Evolutionary conservation across 1,284 basidiomycete genomes (phyloP).

Genomic region (Hymenochaete sp.): DNA sequence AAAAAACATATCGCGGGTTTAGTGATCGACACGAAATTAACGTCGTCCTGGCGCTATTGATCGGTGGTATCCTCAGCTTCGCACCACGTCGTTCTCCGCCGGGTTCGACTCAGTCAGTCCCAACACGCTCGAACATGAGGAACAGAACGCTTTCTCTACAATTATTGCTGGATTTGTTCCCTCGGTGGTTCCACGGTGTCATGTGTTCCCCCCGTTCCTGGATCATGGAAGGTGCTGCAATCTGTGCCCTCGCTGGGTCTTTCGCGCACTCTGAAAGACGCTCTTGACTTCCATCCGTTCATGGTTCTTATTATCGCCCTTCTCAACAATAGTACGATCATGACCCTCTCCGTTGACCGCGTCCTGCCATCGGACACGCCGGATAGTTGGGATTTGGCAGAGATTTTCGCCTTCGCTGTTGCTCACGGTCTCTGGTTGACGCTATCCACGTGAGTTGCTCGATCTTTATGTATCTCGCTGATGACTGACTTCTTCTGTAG

Average conservation of each 20-base stretch:
- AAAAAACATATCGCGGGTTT: too few species aligned
- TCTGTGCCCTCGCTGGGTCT: slow-evolving; percentile 93
- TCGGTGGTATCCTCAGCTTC: too few species aligned
- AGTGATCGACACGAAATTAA: too few species aligned
- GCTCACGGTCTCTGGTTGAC: slow-evolving; percentile 94
- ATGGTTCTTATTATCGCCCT: slow-evolving; percentile 98
- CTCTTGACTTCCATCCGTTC: slow-evolving; percentile 98
- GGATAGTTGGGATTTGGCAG: slow-evolving; percentile 92
- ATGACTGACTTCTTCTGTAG: slow-evolving; percentile 32
- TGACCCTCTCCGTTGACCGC: slow-evolving; percentile 96
- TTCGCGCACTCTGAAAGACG: slow-evolving; percentile 95
- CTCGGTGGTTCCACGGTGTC: slow-evolving; percentile 78
- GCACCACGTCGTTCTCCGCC: too few species aligned
- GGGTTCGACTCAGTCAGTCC: slow-evolving; percentile 93
- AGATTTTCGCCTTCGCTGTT: slow-evolving; percentile 93
- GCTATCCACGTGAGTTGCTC: slow-evolving; percentile 64
- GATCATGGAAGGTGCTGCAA: slow-evolving; percentile 98
- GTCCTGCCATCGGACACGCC: slow-evolving; percentile 88
- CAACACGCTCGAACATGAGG: slow-evolving; percentile 89
- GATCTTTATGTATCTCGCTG: not conserved
- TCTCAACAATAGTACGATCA: slow-evolving; percentile 97
- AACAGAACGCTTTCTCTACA: slow-evolving; percentile 81
- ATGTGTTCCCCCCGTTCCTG: slow-evolving; percentile 99
- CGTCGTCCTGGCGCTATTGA: too few species aligned
- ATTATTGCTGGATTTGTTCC: slow-evolving; percentile 30